Evolutionary conservation across 768 basidiomycete species (phyloP), one percentile per base, ranked within the genome.

Genomic region (Omphalotus guepiniiformis): DNA sequence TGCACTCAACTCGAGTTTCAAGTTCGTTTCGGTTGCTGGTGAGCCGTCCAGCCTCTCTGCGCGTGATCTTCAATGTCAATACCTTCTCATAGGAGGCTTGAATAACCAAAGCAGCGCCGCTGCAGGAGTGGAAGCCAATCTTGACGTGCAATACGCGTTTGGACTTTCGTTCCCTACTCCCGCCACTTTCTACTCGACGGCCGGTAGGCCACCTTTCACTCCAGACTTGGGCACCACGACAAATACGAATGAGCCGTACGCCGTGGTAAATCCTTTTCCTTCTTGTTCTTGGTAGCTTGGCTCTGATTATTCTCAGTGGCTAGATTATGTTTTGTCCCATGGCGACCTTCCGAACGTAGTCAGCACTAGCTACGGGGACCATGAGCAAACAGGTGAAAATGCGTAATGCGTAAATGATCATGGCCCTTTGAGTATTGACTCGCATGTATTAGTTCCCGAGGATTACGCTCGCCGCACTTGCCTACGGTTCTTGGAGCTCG

Each of bases 91-190:
- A 85, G 86, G 77, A 40, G 85, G 83, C 2, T 30, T 65, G 49
- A 85, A 88, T 56, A 71, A 73, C 49, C 85, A 89, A 57, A 77
- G 53, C 39, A 35, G 65, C n/a, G 62, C 61, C 0, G 62, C 67
- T 12, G 79, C 85, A 13, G 84, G 85, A 1, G 56, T 48, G 3
- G 88, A 90, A 59, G 86, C 85, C 3, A 73, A 83, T 52, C 63
- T 88, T 22, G 85, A 88, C 51, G 73, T 75, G 3, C 83, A 87
- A 55, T 83, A 80, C 60, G 82, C 76, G 1, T 82, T 76, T 49
- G 86, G 85, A 16, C 47, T 88, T 22, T 70, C 81, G 4, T 75
- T 74, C 57, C 85, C 85, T 1, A 83, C 76, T 3, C 77, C 76
- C 2, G 63, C 13, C 0, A 29, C 19, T 16, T 49, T 49, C 18